Evolutionary conservation across 208 protist genomes (phyloP).

Genomic region (Acanthamoeba triangularis): DNA sequence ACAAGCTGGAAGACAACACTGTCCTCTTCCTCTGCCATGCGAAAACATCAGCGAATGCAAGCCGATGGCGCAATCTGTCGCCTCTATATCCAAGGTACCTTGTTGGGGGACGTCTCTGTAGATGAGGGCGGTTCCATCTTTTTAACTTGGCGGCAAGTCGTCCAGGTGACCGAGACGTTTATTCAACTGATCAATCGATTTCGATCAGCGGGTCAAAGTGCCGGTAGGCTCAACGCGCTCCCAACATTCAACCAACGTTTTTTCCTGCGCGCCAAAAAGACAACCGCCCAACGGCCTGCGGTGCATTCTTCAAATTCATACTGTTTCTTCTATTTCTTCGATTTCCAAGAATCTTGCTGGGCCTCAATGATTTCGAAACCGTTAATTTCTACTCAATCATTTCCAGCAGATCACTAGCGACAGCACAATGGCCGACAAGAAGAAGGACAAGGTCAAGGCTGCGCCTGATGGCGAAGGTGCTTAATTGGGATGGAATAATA

Average conservation of each 20-base stretch:
- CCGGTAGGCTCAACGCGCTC: too few species aligned
- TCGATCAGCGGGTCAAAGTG: not conserved
- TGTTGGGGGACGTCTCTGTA: not conserved
- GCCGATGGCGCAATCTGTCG: not conserved
- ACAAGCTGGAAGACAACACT: constrained; percentile 10
- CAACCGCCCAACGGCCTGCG: too few species aligned
- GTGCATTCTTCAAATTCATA: too few species aligned
- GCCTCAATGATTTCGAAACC: not conserved
- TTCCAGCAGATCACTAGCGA: not conserved
- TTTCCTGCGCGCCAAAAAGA: too few species aligned
- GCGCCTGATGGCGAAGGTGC: constrained; percentile 40
- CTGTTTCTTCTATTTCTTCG: too few species aligned
- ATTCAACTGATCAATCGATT: too few species aligned
- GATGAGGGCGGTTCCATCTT: not conserved
- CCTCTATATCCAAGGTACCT: not conserved
- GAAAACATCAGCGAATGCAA: not conserved
- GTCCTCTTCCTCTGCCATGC: constrained; percentile 8
- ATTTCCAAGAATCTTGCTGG: too few species aligned
- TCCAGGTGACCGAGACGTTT: not conserved
- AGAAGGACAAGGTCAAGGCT: constrained; percentile 57
- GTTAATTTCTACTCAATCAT: too few species aligned
- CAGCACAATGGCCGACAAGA: constrained; percentile 51
- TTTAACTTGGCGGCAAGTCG: not conserved
- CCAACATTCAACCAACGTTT: too few species aligned
- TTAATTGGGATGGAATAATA: too few species aligned